Base-by-base conservation (phyloP, 192 early-diverging fungal genomes). In the Podila verticillata region DNA sequence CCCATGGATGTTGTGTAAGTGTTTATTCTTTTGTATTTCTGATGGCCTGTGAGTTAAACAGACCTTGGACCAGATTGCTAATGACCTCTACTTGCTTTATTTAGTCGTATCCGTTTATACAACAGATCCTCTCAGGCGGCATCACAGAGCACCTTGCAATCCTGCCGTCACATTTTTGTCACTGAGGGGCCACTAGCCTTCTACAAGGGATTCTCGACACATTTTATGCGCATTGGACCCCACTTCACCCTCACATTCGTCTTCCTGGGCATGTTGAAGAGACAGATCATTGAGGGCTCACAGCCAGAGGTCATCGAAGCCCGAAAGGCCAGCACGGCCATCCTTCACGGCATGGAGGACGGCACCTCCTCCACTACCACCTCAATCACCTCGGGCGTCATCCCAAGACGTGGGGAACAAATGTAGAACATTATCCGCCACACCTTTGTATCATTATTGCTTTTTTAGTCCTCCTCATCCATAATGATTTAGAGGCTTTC, bases 221-320 rank as follows among this genome's bases (percentile, higher is more conserved):
- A 93, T 49, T 93, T 93, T 65, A 85, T 93, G 77, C 85, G 92
- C 30, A 93, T 93, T 68, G 92, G 92, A 19, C 92, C 92, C 47
- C 92, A 93, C 70, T 93, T 93, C 59, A 92, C 91, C 48, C 74
- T 93, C 35, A 93, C 92, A 5, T 93, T 93, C 74, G 90, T 93
- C 20, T 92, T 93, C 70, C 60, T 93, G 57, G 92, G 91, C 57
- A 86, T 91, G 68, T 63, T 85, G 28, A 82, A 84, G 44, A 72
- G 85, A 10, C 66, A 80, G 8, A 31, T 80, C 24, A 80, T 80
- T 44, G 77, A 80, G 47, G 77, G 77, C 39, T 72, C 77, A 12
- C 15, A 51, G 4, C 65, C 58, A 19, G 26, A 34, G 26, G 22
- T 32, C 26, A 13, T 34, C 24, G 63, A 66, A 7, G 19, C 48